Evolutionary conservation across 768 basidiomycete genomes (phyloP).

Genomic region (Trametes gibbosa): DNA sequence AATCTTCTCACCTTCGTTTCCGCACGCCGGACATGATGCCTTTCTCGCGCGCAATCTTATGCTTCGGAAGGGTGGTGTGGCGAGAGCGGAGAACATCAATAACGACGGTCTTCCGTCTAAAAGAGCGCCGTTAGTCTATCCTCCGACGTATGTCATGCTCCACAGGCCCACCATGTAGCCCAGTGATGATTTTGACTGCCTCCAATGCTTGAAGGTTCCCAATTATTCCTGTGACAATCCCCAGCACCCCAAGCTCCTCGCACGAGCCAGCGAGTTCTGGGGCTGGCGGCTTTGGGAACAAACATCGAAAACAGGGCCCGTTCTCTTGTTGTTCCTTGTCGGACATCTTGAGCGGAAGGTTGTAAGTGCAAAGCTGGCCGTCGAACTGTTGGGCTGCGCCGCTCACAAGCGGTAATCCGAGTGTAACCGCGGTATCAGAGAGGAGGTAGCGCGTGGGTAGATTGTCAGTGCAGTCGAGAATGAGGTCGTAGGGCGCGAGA

Average conservation of each 20-base stretch:
- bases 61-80: conserved; percentile 68
- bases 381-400: conserved; percentile 89
- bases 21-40: conserved; percentile 74
- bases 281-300: conserved; percentile 81
- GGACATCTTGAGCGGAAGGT: conserved; percentile 28
- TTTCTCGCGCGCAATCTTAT: conserved; percentile 79
- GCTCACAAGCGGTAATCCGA: conserved; percentile 82
- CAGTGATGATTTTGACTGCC: conserved; percentile 74
- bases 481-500: conserved; percentile 63
- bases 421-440: conserved; percentile 76
- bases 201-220: conserved; percentile 90
- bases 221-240: conserved; percentile 85
- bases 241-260: conserved; percentile 86
- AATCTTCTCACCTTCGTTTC: conserved; percentile 41
- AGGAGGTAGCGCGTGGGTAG: conserved; percentile 89
- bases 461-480: conserved; percentile 96
- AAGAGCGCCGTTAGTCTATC: neutral
- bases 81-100: conserved; percentile 72
- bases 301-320: conserved; percentile 92
- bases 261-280: conserved; percentile 68
- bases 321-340: conserved; percentile 17
- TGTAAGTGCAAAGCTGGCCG: conserved; percentile 78
- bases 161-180: conserved; percentile 52
- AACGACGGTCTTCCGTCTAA: conserved; percentile 62
- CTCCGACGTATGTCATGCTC: neutral